Evolutionary conservation across 2,329 filamentous ascomycete genomes (phyloP).

Genomic region (Pseudonectria foliicola): DNA sequence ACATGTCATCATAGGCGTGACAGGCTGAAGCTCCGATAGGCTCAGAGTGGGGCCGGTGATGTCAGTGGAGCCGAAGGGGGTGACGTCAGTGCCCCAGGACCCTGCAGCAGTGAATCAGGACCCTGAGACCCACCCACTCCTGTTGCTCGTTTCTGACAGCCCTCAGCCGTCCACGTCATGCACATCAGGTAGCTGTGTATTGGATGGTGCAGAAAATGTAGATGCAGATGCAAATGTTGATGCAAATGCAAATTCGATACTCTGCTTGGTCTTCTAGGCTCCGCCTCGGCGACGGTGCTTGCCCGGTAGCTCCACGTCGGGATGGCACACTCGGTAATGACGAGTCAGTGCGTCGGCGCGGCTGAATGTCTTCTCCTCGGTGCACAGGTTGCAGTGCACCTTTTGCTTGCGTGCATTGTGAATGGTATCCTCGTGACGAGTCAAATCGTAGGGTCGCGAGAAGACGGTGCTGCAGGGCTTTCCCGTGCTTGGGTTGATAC

Average conservation of each 20-base stretch:
- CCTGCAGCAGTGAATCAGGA: conserved; percentile 23
- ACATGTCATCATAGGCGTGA: conserved; percentile 21
- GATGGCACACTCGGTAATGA: conserved; percentile 91
- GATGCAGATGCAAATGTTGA: no score
- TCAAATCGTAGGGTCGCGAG: conserved; percentile 92
- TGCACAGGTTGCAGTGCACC: conserved; percentile 85
- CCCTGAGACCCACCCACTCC: conserved; percentile 24
- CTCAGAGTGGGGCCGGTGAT: conserved; percentile 16
- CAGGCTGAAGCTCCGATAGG: conserved; percentile 1
- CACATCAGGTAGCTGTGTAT: no score
- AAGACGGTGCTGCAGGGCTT: conserved; percentile 94
- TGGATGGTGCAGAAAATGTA: no score
- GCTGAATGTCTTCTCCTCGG: conserved; percentile 95
- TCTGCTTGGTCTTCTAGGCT: no score
- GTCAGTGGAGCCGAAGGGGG: conserved; percentile 14
- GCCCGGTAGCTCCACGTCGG: conserved; percentile 76
- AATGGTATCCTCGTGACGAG: conserved; percentile 93
- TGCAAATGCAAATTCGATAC: no score
- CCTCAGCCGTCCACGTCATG: conserved; percentile 21
- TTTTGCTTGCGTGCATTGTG: conserved; percentile 94
- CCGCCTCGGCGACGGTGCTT: conserved; percentile 37
- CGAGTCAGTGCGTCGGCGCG: conserved; percentile 89
- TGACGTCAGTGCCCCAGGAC: conserved; percentile 15
- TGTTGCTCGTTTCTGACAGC: conserved; percentile 8
- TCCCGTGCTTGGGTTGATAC: conserved; percentile 89